Evolutionary conservation across 345 rosid genomes (phyloP).

Genomic region (Ailanthus altissimus): DNA sequence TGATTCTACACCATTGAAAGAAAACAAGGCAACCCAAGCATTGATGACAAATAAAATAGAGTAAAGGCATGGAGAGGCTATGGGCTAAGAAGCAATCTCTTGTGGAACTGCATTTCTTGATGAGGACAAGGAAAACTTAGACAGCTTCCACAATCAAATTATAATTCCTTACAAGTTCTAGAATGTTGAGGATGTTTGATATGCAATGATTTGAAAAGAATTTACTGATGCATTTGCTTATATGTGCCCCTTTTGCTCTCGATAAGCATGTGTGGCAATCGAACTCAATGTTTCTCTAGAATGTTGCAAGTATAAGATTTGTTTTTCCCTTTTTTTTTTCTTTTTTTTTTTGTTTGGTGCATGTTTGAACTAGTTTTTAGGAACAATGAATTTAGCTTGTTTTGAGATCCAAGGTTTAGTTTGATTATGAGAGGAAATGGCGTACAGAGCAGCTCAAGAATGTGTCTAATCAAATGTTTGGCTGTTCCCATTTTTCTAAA

Average conservation of each 20-base stretch:
- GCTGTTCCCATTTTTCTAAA: background rate
- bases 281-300: too few species aligned
- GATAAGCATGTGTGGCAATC: background rate
- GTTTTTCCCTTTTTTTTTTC: too few species aligned
- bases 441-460: background rate
- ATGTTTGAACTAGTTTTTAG: too few species aligned
- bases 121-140: constrained; percentile 34
- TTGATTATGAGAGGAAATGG: too few species aligned
- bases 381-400: too few species aligned
- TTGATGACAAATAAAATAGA: constrained; percentile 6
- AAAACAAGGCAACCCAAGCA: constrained; percentile 1
- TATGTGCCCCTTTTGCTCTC: background rate
- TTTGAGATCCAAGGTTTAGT: too few species aligned
- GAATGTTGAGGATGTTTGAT: too few species aligned
- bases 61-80: background rate
- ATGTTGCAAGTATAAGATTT: too few species aligned
- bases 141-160: constrained; percentile 22
- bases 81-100: constrained; percentile 29
- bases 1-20: constrained; percentile 2
- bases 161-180: too few species aligned
- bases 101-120: background rate
- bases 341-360: too few species aligned
- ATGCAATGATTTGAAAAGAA: too few species aligned
- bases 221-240: too few species aligned
- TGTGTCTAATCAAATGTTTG: background rate